These are phyloP conservation scores for Sedum album DNA, from an alignment of 164 flowering plant species.

Conservation along the genomic window DNA sequence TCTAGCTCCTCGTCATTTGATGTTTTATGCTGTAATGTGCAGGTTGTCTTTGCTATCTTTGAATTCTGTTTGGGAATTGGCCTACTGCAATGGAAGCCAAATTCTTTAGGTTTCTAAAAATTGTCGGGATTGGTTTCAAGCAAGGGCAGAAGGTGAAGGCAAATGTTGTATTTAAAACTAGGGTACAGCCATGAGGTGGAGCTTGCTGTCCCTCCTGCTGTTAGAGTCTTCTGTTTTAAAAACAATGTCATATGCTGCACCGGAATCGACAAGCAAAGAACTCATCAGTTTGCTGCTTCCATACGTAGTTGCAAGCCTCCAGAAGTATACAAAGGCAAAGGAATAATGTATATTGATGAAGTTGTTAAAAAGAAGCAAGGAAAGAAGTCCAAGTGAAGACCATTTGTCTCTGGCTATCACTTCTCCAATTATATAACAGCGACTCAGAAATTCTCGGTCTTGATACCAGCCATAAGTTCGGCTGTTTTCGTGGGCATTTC, in stretches of 20 bases:
- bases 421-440: too few relatives aligned
- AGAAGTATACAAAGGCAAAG: conserved; percentile 85
- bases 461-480: too few relatives aligned
- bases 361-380: conserved; percentile 79
- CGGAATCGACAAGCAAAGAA: conserved; percentile 71
- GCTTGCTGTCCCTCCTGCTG: conserved; percentile 84
- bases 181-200: conserved; percentile 94
- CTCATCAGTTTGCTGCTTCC: conserved; percentile 78
- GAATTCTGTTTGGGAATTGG: not conserved
- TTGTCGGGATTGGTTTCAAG: conserved; percentile 92
- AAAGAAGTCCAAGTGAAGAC: conserved; percentile 55
- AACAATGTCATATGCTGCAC: conserved; percentile 70
- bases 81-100: conserved; percentile 53
- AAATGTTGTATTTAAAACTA: conserved; percentile 67
- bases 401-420: not conserved
- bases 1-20: too few relatives aligned
- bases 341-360: conserved; percentile 81
- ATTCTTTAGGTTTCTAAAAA: conserved; percentile 77
- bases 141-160: conserved; percentile 82
- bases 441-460: not conserved
- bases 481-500: too few relatives aligned
- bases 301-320: conserved; percentile 88
- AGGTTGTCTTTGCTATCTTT: not conserved
- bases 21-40: not conserved
- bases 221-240: conserved; percentile 84